These are phyloP conservation scores for Pyrus communis DNA, from an alignment of 306 rosid species.

Conservation along the genomic window DNA sequence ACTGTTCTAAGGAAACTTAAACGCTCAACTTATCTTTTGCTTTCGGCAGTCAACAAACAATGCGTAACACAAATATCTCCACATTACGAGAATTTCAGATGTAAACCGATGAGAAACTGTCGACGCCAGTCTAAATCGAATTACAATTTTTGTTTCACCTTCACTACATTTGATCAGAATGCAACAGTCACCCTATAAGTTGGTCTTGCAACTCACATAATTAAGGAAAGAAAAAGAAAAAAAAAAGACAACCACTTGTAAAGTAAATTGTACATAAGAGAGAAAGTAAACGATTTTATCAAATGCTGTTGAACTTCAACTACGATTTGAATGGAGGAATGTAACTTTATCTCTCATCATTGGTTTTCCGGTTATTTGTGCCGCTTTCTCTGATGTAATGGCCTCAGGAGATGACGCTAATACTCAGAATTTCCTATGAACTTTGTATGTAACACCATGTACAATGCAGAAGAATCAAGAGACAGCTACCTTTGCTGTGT, in stretches of 20 bases:
- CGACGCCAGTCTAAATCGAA: conserved; percentile 13
- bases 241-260: not conserved
- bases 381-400: not conserved
- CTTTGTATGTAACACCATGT: conserved; percentile 19
- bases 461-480: conserved; percentile 12
- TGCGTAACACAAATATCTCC: not conserved
- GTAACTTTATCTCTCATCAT: conserved; percentile 1
- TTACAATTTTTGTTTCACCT: conserved; percentile 9
- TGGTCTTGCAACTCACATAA: conserved; percentile 17
- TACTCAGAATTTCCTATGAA: not conserved
- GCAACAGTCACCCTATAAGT: conserved; percentile 1
- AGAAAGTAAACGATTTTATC: not conserved
- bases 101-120: not conserved
- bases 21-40: not conserved
- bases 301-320: conserved; percentile 10
- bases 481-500: not conserved
- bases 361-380: conserved; percentile 8
- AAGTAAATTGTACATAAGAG: conserved; percentile 13
- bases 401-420: conserved; percentile 10
- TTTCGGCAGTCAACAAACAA: no score
- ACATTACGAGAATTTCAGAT: not conserved
- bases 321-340: not conserved
- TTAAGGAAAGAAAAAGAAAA: not conserved
- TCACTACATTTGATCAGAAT: not conserved
- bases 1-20: not conserved